Evolutionary conservation across 352 stramenopile genomes (phyloP).

Genomic region (Phytophthora capsici): DNA sequence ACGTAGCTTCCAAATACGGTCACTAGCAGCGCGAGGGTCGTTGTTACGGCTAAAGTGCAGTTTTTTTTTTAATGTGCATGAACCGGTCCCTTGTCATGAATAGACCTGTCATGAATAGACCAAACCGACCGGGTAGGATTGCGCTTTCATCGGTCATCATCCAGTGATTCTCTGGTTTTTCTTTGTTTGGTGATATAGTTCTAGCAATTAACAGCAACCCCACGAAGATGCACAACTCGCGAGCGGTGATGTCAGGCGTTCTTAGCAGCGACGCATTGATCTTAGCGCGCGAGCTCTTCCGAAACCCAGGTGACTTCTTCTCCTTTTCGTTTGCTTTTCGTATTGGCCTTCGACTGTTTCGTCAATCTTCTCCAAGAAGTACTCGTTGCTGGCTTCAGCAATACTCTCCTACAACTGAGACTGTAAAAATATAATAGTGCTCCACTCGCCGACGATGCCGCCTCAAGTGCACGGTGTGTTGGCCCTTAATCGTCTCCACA

Average conservation of each 20-base stretch:
- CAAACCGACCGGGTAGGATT: neutral
- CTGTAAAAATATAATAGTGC: constrained; percentile 8
- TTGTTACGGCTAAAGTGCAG: constrained; percentile 4
- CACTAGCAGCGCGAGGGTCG: neutral
- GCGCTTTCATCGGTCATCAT: neutral
- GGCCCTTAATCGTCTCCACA: neutral
- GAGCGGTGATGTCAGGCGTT: neutral
- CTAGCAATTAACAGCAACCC: neutral
- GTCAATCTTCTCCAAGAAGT: constrained; percentile 2
- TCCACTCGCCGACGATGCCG: neutral
- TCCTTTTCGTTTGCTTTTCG: neutral
- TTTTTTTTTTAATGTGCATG: constrained; percentile 5
- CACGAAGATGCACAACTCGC: constrained; percentile 1
- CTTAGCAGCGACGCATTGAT: neutral
- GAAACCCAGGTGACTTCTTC: neutral
- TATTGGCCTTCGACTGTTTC: neutral
- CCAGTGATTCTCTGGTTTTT: constrained; percentile 6
- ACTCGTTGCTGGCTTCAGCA: neutral
- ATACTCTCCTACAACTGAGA: constrained; percentile 2
- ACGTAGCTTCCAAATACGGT: constrained; percentile 2
- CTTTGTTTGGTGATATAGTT: neutral
- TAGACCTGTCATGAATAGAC: no score
- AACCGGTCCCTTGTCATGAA: constrained; percentile 2
- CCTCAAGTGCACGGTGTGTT: neutral
- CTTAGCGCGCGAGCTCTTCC: neutral